Conservation (phyloP, 208 protist genomes). For the Wallacemonas sp. region DNA sequence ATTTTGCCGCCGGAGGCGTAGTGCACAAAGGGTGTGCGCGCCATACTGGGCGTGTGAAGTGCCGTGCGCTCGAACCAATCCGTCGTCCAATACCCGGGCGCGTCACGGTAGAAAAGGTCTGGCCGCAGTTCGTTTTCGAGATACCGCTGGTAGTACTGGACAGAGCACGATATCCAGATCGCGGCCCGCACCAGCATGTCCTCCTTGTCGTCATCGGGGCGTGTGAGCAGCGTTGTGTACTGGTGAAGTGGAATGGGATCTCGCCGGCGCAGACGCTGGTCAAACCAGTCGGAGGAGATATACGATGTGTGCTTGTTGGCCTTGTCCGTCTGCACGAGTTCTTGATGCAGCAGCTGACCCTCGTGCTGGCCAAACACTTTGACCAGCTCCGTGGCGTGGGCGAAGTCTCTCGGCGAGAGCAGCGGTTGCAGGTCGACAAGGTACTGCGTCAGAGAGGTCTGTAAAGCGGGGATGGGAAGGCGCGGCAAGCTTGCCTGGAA, state of each 20-base stretch:
- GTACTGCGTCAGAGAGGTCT: constrained; percentile 51
- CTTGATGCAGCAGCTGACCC: constrained; percentile 59
- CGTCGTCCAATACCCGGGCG: constrained; percentile 42
- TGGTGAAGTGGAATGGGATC: constrained; percentile 64
- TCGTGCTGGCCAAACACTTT: constrained; percentile 51
- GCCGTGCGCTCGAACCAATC: constrained; percentile 86
- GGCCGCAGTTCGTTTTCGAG: constrained; percentile 71
- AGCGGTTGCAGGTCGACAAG: constrained; percentile 52
- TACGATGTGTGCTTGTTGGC: constrained; percentile 88
- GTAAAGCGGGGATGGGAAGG: constrained; percentile 69
- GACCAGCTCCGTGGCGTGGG: constrained; percentile 33
- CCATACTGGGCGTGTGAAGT: constrained; percentile 53
- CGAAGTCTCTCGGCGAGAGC: constrained; percentile 47
- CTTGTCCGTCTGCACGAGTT: constrained; percentile 70
- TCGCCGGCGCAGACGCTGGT: constrained; percentile 54
- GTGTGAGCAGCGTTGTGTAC: constrained; percentile 53
- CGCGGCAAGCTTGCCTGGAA: constrained; percentile 83
- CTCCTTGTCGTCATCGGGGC: constrained; percentile 42
- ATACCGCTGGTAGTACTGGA: constrained; percentile 72
- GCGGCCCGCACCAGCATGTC: constrained; percentile 75
- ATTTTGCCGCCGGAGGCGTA: constrained; percentile 48
- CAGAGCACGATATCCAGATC: constrained; percentile 73
- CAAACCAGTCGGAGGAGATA: constrained; percentile 81
- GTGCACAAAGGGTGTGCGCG: constrained; percentile 54
- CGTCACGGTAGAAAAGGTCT: constrained; percentile 45